These are phyloP conservation scores for Candida sakaeoensis DNA, from an alignment of 805 yeast species.

Conservation along the genomic window DNA sequence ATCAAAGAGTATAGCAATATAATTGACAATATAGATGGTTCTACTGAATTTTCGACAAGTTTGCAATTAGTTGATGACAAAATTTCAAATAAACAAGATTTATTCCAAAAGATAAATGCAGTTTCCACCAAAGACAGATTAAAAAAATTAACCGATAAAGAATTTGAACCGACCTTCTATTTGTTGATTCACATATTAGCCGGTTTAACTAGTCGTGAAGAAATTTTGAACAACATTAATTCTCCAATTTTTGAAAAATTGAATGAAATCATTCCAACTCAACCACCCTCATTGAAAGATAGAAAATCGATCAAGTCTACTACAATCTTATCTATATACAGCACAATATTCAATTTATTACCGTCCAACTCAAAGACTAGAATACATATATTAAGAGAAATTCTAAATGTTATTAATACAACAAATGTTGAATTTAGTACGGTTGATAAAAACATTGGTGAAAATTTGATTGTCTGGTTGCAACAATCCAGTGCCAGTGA, in stretches of 20 bases:
- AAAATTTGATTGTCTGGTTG: slow-evolving; percentile 35
- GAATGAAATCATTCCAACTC: slow-evolving; percentile 29
- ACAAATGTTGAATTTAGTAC: slow-evolving; percentile 30
- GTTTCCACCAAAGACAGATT: slow-evolving; percentile 28
- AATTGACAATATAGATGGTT: slow-evolving; percentile 29
- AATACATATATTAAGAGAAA: slow-evolving; percentile 26
- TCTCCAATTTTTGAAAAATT: slow-evolving; percentile 25
- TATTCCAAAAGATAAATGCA: slow-evolving; percentile 24
- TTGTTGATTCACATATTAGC: slow-evolving; percentile 33
- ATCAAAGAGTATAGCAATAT: slow-evolving; percentile 38
- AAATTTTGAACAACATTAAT: slow-evolving; percentile 23
- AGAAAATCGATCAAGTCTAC: slow-evolving; percentile 40
- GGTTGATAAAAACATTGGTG: slow-evolving; percentile 33
- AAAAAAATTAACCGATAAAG: slow-evolving; percentile 37
- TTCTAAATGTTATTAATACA: slow-evolving; percentile 27
- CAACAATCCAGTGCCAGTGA: slow-evolving; percentile 27
- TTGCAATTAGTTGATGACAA: slow-evolving; percentile 16
- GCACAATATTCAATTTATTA: slow-evolving; percentile 39
- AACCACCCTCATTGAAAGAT: slow-evolving; percentile 40
- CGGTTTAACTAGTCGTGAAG: slow-evolving; percentile 24
- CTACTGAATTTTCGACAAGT: slow-evolving; percentile 23
- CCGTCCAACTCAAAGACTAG: slow-evolving; percentile 31
- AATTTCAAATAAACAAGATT: slow-evolving; percentile 24
- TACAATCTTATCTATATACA: slow-evolving; percentile 38
- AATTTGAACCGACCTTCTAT: slow-evolving; percentile 44